A percentile compares a stretch with the other conserved stretches of the same genome.
Conservation (phyloP, 768 basidiomycete genomes). For the Boletus sp. region DNA sequence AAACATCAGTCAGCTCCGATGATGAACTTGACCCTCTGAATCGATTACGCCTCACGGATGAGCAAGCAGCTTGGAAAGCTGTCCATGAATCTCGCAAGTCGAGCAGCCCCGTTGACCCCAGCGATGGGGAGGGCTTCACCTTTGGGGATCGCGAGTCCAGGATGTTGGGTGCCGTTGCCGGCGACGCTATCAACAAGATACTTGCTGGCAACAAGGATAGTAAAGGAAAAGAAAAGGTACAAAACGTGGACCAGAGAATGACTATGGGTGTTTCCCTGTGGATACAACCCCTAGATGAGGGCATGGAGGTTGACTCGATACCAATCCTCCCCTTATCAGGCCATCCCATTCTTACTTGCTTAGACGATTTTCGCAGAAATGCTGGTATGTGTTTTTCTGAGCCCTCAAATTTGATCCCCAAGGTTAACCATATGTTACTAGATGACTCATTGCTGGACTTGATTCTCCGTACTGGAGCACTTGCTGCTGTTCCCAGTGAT, state of each 20-base stretch:
- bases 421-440: slow-evolving; percentile 19
- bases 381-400: slow-evolving; percentile 35
- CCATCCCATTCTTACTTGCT: slow-evolving; percentile 26
- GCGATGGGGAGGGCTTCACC: slow-evolving; percentile 30
- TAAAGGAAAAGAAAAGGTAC: slow-evolving; percentile 27
- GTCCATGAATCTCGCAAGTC: slow-evolving; percentile 27
- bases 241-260: slow-evolving; percentile 19
- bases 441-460: slow-evolving; percentile 40
- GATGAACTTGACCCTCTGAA: slow-evolving; percentile 22
- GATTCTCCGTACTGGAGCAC: slow-evolving; percentile 42
- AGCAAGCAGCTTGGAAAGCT: slow-evolving; percentile 40
- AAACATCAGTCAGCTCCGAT: slow-evolving; percentile 16
- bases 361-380: slow-evolving; percentile 33
- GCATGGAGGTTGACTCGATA: slow-evolving; percentile 21
- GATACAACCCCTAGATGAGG: slow-evolving; percentile 20
- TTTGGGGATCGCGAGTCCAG: slow-evolving; percentile 36
- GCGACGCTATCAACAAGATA: slow-evolving; percentile 45
- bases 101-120: slow-evolving; percentile 9
- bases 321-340: slow-evolving; percentile 11
- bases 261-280: slow-evolving; percentile 33
- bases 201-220: slow-evolving; percentile 40
- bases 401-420: background rate
- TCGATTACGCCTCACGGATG: slow-evolving; percentile 30
- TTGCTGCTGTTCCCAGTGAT: slow-evolving; percentile 34
- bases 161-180: slow-evolving; percentile 32